phyloP scores from a whole-genome alignment of 2,329 filamentous ascomycete genomes.

The Arthrobotrys iridis region DNA sequence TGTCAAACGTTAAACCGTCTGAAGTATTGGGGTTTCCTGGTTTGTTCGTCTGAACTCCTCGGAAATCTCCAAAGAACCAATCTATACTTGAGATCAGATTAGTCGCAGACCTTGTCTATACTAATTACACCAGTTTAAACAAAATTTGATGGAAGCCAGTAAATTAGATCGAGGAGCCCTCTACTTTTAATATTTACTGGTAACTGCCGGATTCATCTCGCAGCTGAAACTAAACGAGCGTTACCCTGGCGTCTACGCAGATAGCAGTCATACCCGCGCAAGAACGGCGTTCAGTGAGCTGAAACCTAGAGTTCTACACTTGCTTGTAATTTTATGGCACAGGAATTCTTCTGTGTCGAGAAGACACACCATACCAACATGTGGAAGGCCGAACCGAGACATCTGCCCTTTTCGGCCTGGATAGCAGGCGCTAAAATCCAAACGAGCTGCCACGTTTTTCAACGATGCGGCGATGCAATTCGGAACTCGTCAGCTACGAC shows the following conservation, averaged over 20 bases:
- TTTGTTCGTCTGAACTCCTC: slow-evolving; percentile 37
- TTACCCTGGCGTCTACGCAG: slow-evolving; percentile 43
- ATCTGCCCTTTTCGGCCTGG: slow-evolving; percentile 27
- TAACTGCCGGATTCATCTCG: slow-evolving; percentile 41
- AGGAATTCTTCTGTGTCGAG: slow-evolving; percentile 28
- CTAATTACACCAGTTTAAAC: not conserved
- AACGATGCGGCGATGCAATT: slow-evolving; percentile 39
- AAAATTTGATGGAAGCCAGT: slow-evolving; percentile 29
- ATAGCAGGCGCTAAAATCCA: slow-evolving; percentile 32
- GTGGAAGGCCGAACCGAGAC: slow-evolving; percentile 34
- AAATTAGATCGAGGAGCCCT: slow-evolving; percentile 2
- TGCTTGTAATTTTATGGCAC: slow-evolving; percentile 25
- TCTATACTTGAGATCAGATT: slow-evolving; percentile 10
- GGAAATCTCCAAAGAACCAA: slow-evolving; percentile 1
- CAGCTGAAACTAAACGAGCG: slow-evolving; percentile 47
- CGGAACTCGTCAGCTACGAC: slow-evolving; percentile 31
- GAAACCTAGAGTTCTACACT: slow-evolving; percentile 31
- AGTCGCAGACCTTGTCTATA: not conserved
- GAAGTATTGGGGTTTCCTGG: slow-evolving; percentile 11
- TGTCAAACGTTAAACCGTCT: not conserved
- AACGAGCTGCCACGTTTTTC: slow-evolving; percentile 54
- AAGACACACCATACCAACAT: slow-evolving; percentile 19
- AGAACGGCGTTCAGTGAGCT: slow-evolving; percentile 41
- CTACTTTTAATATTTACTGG: not conserved
- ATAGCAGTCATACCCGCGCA: slow-evolving; percentile 35